Evolutionary conservation across 2,329 filamentous ascomycete species (phyloP), one percentile per base, ranked within the genome.

Genomic region (Diaporthe australafricana): DNA sequence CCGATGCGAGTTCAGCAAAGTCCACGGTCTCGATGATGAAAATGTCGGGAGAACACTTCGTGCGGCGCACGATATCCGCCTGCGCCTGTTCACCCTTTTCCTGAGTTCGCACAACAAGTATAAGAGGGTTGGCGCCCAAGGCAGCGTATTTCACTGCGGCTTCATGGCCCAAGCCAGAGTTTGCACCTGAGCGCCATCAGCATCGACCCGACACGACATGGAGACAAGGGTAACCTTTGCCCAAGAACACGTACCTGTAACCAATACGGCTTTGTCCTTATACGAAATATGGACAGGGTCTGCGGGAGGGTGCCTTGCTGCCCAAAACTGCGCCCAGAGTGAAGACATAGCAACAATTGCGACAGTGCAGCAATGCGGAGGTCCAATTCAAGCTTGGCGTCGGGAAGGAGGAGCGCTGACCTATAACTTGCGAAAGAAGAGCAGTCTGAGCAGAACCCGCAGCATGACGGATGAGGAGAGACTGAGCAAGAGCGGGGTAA

Each of bases 111-210:
- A 84, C 84, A 7, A 81, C 84, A 25, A 88, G 82, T 30, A 88
- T 84, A 22, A 88, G 77, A 5, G 76, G 80, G 9, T 81, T 78
- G 1, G 83, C 81, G 4, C 83, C 82, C 8, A 85, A 80, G 12
- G 79, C 78, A 7, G 84, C 81, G 55, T 85, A 82, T 75, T 87
- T 86, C 73, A 84, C 78, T 2, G 85, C 84, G 6, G 86, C 84
- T 75, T 86, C 84, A 27, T 85, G 81, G 0, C 87, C 87, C 17
- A 89, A 77, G 5, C 87, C 87, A 2, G 83, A 81, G 52, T 85
- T 88, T 12, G 84, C 84, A 27, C 87, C 53, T 56, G 53, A 1
- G 32, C 86, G 3, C 30, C 30, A 38, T 25, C 32, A 52, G 25
- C 3, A 16, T 52, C 12, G n/a, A 20, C 30, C 20, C 6, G 3